phyloP scores from a whole-genome alignment of 2,329 filamentous ascomycete genomes.

The Cercospora sesami region DNA sequence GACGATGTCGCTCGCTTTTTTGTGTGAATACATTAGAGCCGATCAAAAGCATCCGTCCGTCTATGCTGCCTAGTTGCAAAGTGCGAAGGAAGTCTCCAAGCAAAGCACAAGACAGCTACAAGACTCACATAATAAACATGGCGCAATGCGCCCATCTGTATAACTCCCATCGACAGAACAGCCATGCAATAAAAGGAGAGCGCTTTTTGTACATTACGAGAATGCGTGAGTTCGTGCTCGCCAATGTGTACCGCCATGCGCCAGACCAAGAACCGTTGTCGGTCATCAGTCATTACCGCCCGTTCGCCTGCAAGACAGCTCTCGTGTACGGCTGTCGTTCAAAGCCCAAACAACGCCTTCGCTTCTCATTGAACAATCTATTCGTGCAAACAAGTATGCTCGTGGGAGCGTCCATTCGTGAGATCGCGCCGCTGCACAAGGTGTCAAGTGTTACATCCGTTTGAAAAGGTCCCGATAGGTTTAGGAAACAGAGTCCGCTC shows the following conservation, averaged over 20 bases:
- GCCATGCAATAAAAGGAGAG: neutral
- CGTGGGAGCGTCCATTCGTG: neutral
- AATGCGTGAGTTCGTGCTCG: neutral
- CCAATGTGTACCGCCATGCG: neutral
- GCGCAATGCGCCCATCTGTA: neutral
- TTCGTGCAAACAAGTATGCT: neutral
- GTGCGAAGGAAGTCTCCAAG: neutral
- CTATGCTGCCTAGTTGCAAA: neutral
- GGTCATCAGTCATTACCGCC: neutral
- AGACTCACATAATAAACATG: neutral
- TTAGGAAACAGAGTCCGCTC: slow-evolving; percentile 24
- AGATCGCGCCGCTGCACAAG: neutral
- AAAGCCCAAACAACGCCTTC: slow-evolving; percentile 5
- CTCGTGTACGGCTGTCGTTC: neutral
- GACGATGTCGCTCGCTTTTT: neutral
- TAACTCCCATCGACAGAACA: neutral
- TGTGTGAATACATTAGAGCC: neutral
- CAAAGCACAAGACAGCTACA: neutral
- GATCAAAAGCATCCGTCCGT: neutral
- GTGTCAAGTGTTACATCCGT: neutral
- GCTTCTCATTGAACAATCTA: neutral
- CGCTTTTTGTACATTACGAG: slow-evolving; percentile 1
- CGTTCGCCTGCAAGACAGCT: neutral
- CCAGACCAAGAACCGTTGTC: neutral
- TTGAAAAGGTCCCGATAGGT: neutral